These are phyloP conservation scores for Trichoderma sp. DNA, from an alignment of 2,329 filamentous ascomycete genomes.

Conservation along the genomic window DNA sequence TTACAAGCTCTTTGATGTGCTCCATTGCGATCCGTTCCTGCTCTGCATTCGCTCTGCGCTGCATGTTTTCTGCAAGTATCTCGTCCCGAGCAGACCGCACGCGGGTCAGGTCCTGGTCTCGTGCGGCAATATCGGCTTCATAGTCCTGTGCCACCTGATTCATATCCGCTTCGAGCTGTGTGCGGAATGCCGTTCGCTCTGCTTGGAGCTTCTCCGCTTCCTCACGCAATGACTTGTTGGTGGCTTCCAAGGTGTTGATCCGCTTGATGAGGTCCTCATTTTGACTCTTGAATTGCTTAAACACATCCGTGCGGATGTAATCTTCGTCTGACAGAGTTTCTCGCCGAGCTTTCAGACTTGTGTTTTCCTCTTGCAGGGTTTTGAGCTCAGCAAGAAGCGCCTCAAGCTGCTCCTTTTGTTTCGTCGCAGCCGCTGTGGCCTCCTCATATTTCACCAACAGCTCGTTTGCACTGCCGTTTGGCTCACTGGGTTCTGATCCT, in stretches of 20 bases:
- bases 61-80: constrained; percentile 74
- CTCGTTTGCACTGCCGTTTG: constrained; percentile 61
- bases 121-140: constrained; percentile 76
- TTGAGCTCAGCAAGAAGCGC: constrained; percentile 76
- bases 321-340: constrained; percentile 86
- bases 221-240: constrained; percentile 80
- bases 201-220: constrained; percentile 83
- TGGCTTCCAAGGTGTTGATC: constrained; percentile 87
- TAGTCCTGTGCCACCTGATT: constrained; percentile 72
- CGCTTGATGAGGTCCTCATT: constrained; percentile 92
- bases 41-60: constrained; percentile 77
- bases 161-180: constrained; percentile 78
- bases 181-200: constrained; percentile 80
- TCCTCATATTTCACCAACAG: constrained; percentile 77
- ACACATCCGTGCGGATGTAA: constrained; percentile 87
- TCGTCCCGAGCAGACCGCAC: constrained; percentile 86
- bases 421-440: constrained; percentile 71
- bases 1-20: constrained; percentile 77
- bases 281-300: constrained; percentile 86
- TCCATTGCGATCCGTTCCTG: constrained; percentile 69
- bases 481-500: constrained; percentile 54
- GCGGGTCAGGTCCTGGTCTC: constrained; percentile 82
- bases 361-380: constrained; percentile 74
- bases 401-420: constrained; percentile 87
- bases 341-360: constrained; percentile 66